Percentiles rank a stretch among this genome's conserved stretches.
phyloP scores from a whole-genome alignment of 345 rosid species.

The Eucalyptus melliodora region DNA sequence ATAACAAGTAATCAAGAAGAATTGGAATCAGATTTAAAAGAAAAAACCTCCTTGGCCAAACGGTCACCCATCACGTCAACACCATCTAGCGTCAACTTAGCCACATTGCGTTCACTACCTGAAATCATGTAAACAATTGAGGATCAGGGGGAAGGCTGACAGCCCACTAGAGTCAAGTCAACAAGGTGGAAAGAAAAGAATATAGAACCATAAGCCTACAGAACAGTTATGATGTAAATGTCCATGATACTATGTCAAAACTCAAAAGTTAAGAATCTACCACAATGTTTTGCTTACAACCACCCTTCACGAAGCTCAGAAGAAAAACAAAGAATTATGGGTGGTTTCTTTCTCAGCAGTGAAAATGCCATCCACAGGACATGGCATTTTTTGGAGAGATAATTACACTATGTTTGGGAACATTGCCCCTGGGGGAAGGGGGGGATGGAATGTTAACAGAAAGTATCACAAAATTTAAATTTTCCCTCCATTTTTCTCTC shows the following conservation, averaged over 20 bases:
- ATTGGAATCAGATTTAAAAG: not conserved
- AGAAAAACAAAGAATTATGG: not conserved
- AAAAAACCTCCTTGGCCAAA: conserved; percentile 63
- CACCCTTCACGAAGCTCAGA: not conserved
- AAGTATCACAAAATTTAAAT: not conserved
- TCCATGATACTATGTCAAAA: not conserved
- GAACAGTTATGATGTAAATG: not conserved
- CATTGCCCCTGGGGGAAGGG: not conserved
- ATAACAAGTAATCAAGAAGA: not conserved
- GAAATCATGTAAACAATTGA: not conserved
- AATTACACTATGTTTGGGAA: not conserved
- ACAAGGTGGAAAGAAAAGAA: not conserved
- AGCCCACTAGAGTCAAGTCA: not conserved
- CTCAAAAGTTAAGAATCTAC: not conserved
- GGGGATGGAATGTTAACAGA: not conserved
- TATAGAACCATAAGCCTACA: not conserved
- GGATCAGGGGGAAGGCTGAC: not conserved
- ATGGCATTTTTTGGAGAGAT: not conserved
- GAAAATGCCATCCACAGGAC: not conserved
- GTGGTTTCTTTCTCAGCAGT: not conserved
- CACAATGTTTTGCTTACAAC: not conserved
- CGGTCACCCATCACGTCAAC: conserved; percentile 99
- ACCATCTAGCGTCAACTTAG: conserved; percentile 68
- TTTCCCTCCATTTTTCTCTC: not conserved
- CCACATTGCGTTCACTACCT: conserved; percentile 79